A percentile compares a stretch with the other conserved stretches of the same genome.
Evolutionary conservation across 2,329 filamentous ascomycete genomes (phyloP).

Genomic region (Tolypocladium tropicale): DNA sequence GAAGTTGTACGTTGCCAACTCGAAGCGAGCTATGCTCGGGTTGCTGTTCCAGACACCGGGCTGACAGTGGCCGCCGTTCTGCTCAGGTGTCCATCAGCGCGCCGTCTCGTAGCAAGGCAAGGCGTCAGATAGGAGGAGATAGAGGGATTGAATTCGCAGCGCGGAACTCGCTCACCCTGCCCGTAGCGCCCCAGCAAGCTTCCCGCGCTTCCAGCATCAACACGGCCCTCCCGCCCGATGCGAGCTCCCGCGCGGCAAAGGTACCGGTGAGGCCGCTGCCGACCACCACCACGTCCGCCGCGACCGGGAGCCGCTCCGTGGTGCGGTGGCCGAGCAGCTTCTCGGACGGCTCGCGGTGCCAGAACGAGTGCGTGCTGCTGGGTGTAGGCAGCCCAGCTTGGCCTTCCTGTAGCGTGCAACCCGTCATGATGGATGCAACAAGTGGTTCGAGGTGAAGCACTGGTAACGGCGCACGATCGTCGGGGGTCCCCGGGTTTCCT

Average conservation of each 20-base stretch:
- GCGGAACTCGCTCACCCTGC: conserved; percentile 44
- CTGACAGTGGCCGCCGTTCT: conserved; percentile 68
- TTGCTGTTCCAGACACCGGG: conserved; percentile 53
- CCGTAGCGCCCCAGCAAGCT: conserved; percentile 75
- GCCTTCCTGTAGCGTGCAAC: conserved; percentile 15
- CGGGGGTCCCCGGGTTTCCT: not conserved
- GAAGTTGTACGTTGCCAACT: conserved; percentile 56
- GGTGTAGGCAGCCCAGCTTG: conserved; percentile 49
- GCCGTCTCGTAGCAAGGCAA: not conserved
- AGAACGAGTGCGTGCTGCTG: conserved; percentile 57
- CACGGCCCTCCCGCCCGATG: conserved; percentile 40
- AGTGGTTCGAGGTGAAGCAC: not conserved
- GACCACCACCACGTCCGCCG: conserved; percentile 60
- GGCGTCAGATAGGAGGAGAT: not conserved
- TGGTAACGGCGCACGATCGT: not conserved
- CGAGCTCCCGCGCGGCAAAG: conserved; percentile 56
- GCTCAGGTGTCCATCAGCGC: not conserved
- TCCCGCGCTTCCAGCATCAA: conserved; percentile 70
- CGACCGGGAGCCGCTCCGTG: conserved; percentile 49
- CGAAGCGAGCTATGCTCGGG: conserved; percentile 58
- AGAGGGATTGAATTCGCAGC: not conserved
- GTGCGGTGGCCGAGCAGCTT: conserved; percentile 58
- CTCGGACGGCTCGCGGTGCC: conserved; percentile 58
- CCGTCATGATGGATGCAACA: conserved; percentile 18
- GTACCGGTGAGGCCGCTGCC: conserved; percentile 71